Percentiles rank a stretch among this genome's conserved stretches.
Conservation (phyloP, 495 filamentous ascomycete genomes). For the Tuber umbilicatum region DNA sequence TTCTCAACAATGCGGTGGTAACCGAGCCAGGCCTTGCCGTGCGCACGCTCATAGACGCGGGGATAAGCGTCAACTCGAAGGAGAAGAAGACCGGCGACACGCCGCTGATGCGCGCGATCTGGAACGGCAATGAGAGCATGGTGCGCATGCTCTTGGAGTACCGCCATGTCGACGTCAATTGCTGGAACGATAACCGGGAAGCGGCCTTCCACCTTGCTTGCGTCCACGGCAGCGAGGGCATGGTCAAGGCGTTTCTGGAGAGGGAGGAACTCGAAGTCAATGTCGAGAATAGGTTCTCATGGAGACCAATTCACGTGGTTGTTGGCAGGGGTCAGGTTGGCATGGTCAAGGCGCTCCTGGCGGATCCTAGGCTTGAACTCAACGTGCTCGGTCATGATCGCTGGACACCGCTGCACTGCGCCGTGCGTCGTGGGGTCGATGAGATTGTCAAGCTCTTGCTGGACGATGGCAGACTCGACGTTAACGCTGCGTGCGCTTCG, state of each 20-base stretch:
- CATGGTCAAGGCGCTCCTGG: neutral
- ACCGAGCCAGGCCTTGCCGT: neutral
- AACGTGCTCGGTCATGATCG: neutral
- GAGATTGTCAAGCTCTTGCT: conserved; percentile 14
- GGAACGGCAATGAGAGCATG: neutral
- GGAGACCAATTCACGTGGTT: neutral
- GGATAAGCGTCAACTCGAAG: neutral
- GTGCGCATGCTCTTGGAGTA: neutral
- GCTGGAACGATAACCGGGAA: neutral
- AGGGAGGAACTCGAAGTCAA: neutral
- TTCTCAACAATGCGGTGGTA: neutral
- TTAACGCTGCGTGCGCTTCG: neutral
- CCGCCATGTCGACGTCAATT: neutral
- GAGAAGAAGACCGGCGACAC: neutral
- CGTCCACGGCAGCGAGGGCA: neutral
- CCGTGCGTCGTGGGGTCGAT: conserved; percentile 3
- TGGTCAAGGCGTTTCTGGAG: neutral
- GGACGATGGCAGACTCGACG: conserved; percentile 7
- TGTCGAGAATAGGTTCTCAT: neutral
- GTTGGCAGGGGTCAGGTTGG: neutral
- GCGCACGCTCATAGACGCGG: conserved; percentile 1
- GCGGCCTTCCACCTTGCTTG: neutral
- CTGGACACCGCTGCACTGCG: conserved; percentile 15
- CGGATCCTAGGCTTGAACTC: neutral
- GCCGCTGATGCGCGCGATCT: neutral